These are phyloP conservation scores for Neocucurbitaria cava DNA, from an alignment of 2,329 filamentous ascomycete species.

Conservation along the genomic window DNA sequence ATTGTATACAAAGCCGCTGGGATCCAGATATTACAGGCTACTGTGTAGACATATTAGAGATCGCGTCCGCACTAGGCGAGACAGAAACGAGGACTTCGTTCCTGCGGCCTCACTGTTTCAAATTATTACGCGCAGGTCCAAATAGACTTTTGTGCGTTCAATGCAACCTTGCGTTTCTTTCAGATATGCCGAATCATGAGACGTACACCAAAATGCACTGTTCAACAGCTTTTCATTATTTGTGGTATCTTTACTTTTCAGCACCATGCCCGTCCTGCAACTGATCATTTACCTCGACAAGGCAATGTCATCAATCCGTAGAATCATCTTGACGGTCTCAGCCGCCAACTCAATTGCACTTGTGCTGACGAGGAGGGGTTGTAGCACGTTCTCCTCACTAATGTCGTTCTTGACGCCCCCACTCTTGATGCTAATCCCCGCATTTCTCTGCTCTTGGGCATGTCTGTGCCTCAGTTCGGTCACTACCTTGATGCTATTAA, in stretches of 20 bases:
- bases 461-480: slow-evolving; percentile 94
- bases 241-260: slow-evolving; percentile 14
- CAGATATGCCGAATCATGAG: slow-evolving; percentile 2
- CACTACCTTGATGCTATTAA: slow-evolving; percentile 99
- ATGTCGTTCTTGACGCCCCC: slow-evolving; percentile 98
- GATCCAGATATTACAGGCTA: no score
- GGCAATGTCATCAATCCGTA: slow-evolving; percentile 73
- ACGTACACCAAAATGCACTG: not conserved
- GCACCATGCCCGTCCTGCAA: not conserved
- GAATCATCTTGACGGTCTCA: slow-evolving; percentile 97
- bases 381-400: slow-evolving; percentile 93
- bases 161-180: slow-evolving; percentile 6
- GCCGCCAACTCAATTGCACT: slow-evolving; percentile 96
- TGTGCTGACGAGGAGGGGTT: slow-evolving; percentile 94
- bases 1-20: no score
- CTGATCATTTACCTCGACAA: slow-evolving; percentile 48
- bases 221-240: slow-evolving; percentile 18
- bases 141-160: slow-evolving; percentile 13
- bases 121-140: slow-evolving; percentile 7
- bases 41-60: not conserved
- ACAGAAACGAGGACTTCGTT: slow-evolving; percentile 5
- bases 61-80: not conserved
- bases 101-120: slow-evolving; percentile 8
- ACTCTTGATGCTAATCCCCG: slow-evolving; percentile 97
- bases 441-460: slow-evolving; percentile 92